Conservation (phyloP, 306 rosid species). For the Fragaria nilgerrensis region DNA sequence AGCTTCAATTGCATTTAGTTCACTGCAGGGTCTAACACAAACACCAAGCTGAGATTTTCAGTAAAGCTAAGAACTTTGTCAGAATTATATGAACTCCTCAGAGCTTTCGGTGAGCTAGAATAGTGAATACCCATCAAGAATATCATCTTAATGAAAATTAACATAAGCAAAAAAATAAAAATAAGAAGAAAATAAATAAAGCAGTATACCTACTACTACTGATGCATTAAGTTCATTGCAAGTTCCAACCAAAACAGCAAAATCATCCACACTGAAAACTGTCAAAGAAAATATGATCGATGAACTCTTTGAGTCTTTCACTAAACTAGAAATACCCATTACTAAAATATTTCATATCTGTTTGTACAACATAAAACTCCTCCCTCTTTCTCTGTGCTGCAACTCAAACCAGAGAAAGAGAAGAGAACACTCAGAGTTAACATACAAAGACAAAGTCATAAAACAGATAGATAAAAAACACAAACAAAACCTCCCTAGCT, state of each 20-base stretch:
- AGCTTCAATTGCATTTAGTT: not conserved
- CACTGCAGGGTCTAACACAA: not conserved
- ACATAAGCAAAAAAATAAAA: not conserved
- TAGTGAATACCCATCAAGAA: constrained; percentile 22
- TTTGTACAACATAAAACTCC: constrained; percentile 60
- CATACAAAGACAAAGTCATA: constrained; percentile 1
- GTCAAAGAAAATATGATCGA: constrained; percentile 13
- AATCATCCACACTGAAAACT: not conserved
- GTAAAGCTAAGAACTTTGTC: not conserved
- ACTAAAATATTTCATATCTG: constrained; percentile 42
- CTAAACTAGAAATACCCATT: constrained; percentile 42
- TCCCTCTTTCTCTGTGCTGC: constrained; percentile 9
- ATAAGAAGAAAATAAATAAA: not conserved
- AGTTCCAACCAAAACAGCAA: not conserved
- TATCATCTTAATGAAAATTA: constrained; percentile 1
- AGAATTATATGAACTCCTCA: not conserved
- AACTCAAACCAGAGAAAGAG: constrained; percentile 40
- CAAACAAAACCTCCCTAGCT: constrained; percentile 38
- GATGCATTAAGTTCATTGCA: not conserved
- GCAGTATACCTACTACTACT: not conserved
- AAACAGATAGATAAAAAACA: constrained; percentile 15
- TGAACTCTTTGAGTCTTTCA: not conserved
- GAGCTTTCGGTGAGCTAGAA: constrained; percentile 1
- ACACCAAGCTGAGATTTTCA: not conserved
- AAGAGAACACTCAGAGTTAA: constrained; percentile 15